Evolutionary conservation across 768 basidiomycete genomes (phyloP).

Genomic region (Sutorius australiensis): DNA sequence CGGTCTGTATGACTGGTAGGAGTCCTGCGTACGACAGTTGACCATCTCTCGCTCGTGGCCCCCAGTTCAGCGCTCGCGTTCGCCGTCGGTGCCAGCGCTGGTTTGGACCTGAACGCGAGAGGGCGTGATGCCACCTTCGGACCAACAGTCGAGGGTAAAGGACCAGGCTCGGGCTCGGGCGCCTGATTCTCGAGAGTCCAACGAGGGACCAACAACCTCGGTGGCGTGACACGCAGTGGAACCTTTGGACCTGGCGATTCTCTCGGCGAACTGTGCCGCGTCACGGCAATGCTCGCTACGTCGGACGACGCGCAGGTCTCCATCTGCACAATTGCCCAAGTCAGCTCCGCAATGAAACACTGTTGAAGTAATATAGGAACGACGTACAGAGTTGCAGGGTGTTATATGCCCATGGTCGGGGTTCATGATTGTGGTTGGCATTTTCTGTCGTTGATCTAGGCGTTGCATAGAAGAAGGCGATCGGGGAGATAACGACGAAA

Average conservation of each 20-base stretch:
- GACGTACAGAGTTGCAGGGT: background rate
- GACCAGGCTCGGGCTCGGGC: too few species aligned
- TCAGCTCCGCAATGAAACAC: background rate
- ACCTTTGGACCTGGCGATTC: background rate
- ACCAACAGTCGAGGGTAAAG: too few species aligned
- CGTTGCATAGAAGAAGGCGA: background rate
- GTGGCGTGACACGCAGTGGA: background rate
- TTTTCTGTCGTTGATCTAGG: background rate
- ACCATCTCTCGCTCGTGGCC: too few species aligned
- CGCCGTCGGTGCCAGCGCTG: too few species aligned
- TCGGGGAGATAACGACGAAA: background rate
- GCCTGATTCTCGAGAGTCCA: too few species aligned
- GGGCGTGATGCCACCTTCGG: too few species aligned
- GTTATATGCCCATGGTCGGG: background rate
- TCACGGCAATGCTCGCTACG: background rate
- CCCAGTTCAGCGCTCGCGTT: too few species aligned
- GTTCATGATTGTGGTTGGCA: background rate
- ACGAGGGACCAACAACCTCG: too few species aligned
- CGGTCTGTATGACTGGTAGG: too few species aligned
- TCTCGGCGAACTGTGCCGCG: background rate
- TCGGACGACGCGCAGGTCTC: slow-evolving; percentile 7
- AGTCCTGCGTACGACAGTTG: too few species aligned
- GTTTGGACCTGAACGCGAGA: too few species aligned
- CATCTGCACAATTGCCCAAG: background rate
- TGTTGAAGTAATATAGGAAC: background rate